phyloP scores from a whole-genome alignment of 2,329 filamentous ascomycete genomes.

The Fusarium beomiforme region DNA sequence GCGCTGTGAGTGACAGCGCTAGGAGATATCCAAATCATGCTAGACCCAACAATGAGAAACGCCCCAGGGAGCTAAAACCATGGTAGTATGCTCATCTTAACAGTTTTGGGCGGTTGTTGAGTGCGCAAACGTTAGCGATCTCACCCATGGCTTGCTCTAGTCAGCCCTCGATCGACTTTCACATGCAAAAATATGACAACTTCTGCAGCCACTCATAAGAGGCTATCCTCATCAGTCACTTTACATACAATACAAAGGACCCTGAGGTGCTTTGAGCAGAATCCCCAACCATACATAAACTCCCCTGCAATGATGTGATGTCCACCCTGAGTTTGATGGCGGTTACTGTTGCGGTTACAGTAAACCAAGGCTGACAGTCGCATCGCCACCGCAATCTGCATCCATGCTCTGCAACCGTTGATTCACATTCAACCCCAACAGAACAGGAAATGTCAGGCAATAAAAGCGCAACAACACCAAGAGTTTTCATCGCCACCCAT shows the following conservation, averaged over 20 bases:
- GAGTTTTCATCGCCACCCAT: conserved; percentile 24
- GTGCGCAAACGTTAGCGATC: conserved; percentile 21
- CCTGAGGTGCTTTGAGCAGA: background rate
- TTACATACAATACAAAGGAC: background rate
- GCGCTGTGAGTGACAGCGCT: background rate
- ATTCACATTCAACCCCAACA: conserved; percentile 7
- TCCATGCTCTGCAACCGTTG: background rate
- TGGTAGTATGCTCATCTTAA: conserved; percentile 19
- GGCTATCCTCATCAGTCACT: conserved; percentile 3
- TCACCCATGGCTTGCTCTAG: conserved; percentile 5
- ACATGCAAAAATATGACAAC: conserved; percentile 1
- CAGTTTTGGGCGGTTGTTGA: conserved; percentile 10
- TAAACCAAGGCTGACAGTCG: background rate
- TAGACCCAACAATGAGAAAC: conserved; percentile 21
- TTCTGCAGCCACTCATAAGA: background rate
- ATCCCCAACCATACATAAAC: conserved; percentile 24
- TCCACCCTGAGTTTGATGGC: background rate
- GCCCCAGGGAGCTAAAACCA: conserved; percentile 17
- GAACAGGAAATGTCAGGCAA: background rate
- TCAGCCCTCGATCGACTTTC: background rate
- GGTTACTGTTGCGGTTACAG: background rate
- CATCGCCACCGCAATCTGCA: conserved; percentile 17
- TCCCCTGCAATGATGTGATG: conserved; percentile 17
- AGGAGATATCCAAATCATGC: background rate
- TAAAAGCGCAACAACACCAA: conserved; percentile 19